Evolutionary conservation across 352 stramenopile species (phyloP).

Genomic region (Pythium sp.): DNA sequence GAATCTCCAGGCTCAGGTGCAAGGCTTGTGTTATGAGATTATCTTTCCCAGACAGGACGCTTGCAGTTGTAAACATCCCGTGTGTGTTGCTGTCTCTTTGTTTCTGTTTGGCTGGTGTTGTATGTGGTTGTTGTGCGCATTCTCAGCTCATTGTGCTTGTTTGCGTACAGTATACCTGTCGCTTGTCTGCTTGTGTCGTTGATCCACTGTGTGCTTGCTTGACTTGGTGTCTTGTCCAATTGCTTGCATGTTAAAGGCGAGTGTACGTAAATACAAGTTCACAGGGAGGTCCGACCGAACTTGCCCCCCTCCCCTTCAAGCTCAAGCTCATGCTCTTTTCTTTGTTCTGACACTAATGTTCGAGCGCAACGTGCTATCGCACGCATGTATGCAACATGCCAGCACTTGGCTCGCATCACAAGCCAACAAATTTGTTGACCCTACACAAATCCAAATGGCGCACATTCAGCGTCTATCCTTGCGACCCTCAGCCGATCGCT

Average conservation of each 20-base stretch:
- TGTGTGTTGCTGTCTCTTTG: background rate
- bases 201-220: background rate
- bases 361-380: background rate
- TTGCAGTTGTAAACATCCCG: background rate
- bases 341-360: background rate
- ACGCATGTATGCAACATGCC: background rate
- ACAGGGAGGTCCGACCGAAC: background rate
- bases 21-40: background rate
- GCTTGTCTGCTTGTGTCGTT: background rate
- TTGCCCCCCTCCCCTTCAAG: background rate
- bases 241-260: slow-evolving; percentile 3
- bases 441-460: background rate
- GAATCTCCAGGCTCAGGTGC: too few relatives aligned
- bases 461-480: background rate
- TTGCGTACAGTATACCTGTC: background rate
- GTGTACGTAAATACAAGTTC: background rate
- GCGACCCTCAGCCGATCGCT: background rate
- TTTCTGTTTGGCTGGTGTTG: background rate
- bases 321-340: background rate
- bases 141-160: background rate
- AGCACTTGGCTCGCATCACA: background rate
- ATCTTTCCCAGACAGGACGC: background rate
- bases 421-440: background rate
- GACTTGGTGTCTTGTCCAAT: background rate
- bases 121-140: background rate